These are phyloP conservation scores for Pelargonium citronellum DNA, from an alignment of 441 rosid species.

Conservation along the genomic window DNA sequence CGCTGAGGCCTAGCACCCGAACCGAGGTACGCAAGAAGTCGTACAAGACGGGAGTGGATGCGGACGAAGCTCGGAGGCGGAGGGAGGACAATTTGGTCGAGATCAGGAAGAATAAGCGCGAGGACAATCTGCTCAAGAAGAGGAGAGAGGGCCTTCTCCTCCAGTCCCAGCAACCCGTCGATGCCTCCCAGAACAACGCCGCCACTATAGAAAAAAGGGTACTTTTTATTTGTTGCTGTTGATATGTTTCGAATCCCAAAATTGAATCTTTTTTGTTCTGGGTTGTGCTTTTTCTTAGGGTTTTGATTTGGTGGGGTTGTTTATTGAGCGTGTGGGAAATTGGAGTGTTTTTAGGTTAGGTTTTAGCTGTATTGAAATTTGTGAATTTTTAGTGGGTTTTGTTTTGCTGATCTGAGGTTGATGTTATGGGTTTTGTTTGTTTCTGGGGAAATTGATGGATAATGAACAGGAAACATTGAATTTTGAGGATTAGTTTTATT, in stretches of 20 bases:
- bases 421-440: slow-evolving; percentile 20
- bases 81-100: slow-evolving; percentile 67
- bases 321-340: neutral
- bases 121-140: slow-evolving; percentile 60
- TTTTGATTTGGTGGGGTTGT: slow-evolving; percentile 2
- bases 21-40: slow-evolving; percentile 60
- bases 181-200: slow-evolving; percentile 34
- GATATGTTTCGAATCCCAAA: neutral
- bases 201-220: slow-evolving; percentile 50
- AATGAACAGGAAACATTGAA: neutral
- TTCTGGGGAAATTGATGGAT: neutral
- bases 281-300: neutral
- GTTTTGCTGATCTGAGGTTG: slow-evolving; percentile 16
- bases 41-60: slow-evolving; percentile 61
- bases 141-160: slow-evolving; percentile 55
- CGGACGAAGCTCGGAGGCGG: slow-evolving; percentile 60
- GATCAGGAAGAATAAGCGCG: slow-evolving; percentile 64
- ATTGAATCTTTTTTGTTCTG: neutral
- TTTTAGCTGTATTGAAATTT: slow-evolving; percentile 8
- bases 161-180: slow-evolving; percentile 48
- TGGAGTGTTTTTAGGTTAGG: slow-evolving; percentile 6
- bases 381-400: slow-evolving; percentile 18
- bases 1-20: slow-evolving; percentile 56
- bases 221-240: neutral
- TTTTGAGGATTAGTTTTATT: neutral